Evolutionary conservation across 2,329 filamentous ascomycete genomes (phyloP).

Genomic region (Phyllosticta capitalensis): DNA sequence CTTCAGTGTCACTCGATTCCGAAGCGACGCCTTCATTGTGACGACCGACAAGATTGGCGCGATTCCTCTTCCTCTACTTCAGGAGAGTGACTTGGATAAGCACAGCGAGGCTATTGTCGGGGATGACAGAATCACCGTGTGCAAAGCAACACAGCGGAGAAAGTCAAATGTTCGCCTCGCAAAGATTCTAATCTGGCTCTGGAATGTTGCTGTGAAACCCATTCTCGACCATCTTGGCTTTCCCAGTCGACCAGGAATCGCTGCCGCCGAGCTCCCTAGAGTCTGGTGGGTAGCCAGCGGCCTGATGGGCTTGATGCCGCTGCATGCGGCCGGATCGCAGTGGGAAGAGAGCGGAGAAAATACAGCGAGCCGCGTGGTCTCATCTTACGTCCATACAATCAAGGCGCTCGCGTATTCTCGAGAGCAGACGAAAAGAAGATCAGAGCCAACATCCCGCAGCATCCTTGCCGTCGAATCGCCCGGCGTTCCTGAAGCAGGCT

Average conservation of each 20-base stretch:
- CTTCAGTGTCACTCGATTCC: constrained; percentile 11
- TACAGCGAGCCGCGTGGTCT: constrained; percentile 2
- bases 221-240: neutral
- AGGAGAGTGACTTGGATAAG: neutral
- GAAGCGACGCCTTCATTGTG: constrained; percentile 13
- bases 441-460: neutral
- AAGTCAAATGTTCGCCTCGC: neutral
- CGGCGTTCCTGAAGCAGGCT: neutral
- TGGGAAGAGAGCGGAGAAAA: constrained; percentile 1
- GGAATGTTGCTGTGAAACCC: neutral
- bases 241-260: neutral
- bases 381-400: constrained; percentile 3
- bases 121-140: neutral
- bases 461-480: neutral
- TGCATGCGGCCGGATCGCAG: constrained; percentile 12
- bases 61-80: neutral
- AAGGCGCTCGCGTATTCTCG: constrained; percentile 10
- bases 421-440: neutral
- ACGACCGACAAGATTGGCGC: constrained; percentile 6
- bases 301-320: constrained; percentile 9
- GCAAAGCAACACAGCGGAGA: neutral
- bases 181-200: neutral
- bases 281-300: constrained; percentile 8
- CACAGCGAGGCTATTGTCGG: neutral
- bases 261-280: neutral